Percentiles rank a stretch among this genome's conserved stretches.
Evolutionary conservation across 306 rosid genomes (phyloP).

Genomic region (Fragaria vesca): DNA sequence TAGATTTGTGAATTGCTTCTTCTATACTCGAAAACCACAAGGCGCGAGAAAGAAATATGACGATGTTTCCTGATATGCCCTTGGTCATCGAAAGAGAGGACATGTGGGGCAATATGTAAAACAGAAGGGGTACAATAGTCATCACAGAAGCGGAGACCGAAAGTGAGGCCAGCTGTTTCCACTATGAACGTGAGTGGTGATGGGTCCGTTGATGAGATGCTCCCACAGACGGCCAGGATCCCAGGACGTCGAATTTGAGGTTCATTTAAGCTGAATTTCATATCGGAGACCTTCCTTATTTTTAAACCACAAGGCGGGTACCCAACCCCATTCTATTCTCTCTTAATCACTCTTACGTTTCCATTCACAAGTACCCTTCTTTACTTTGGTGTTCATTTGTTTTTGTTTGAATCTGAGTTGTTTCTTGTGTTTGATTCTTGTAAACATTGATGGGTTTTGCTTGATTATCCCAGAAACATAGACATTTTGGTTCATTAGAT

Average conservation of each 20-base stretch:
- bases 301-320: constrained; percentile 58
- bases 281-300: constrained; percentile 42
- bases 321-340: constrained; percentile 30
- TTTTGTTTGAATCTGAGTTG: background rate
- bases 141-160: constrained; percentile 23
- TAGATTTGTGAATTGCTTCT: too few species aligned
- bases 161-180: constrained; percentile 77
- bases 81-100: background rate
- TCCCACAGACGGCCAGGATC: constrained; percentile 50
- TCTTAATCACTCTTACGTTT: constrained; percentile 2
- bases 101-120: constrained; percentile 16
- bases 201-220: constrained; percentile 43
- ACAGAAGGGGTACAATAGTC: constrained; percentile 25
- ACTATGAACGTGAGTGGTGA: constrained; percentile 48
- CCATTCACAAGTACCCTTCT: constrained; percentile 41
- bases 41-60: background rate
- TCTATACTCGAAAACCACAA: too few species aligned
- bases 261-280: constrained; percentile 55
- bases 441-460: constrained; percentile 1
- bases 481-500: constrained; percentile 2
- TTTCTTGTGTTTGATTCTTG: background rate
- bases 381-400: background rate
- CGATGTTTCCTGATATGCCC: constrained; percentile 15
- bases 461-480: constrained; percentile 16
- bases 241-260: constrained; percentile 42